These are phyloP conservation scores for Pseudotulostoma volvatum DNA, from an alignment of 495 filamentous ascomycete species.

Conservation along the genomic window DNA sequence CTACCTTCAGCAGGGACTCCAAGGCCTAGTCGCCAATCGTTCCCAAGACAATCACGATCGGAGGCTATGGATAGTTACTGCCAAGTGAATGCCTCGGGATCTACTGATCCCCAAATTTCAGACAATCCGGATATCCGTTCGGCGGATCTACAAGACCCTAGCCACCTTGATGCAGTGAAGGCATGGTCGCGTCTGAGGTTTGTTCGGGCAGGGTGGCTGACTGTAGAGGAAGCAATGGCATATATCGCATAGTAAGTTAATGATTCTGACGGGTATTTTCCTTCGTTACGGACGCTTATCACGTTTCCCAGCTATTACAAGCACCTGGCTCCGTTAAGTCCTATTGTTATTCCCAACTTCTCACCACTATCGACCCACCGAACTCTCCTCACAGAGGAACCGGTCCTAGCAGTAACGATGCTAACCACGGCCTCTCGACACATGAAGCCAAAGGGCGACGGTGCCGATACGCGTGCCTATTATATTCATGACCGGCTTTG, in stretches of 20 bases:
- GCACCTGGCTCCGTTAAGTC: constrained; percentile 77
- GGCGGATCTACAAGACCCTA: constrained; percentile 16
- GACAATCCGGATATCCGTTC: constrained; percentile 9
- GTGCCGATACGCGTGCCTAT: constrained; percentile 66
- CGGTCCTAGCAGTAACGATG: constrained; percentile 77
- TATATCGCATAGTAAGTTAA: constrained; percentile 73
- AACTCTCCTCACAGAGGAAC: constrained; percentile 71
- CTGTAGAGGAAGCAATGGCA: constrained; percentile 73
- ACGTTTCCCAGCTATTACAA: constrained; percentile 62
- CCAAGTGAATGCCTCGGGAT: constrained; percentile 12
- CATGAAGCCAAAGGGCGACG: constrained; percentile 58
- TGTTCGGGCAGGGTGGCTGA: constrained; percentile 92
- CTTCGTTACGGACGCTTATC: too few relatives aligned
- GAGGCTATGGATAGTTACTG: constrained; percentile 19
- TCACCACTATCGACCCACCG: constrained; percentile 55
- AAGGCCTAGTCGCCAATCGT: constrained; percentile 15
- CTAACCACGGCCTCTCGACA: constrained; percentile 84
- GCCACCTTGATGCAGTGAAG: constrained; percentile 47
- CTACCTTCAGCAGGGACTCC: constrained; percentile 23
- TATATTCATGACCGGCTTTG: constrained; percentile 94
- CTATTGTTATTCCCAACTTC: constrained; percentile 75
- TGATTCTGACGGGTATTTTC: too few relatives aligned
- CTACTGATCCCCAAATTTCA: constrained; percentile 17
- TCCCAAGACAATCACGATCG: constrained; percentile 20
- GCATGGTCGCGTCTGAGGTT: constrained; percentile 85